phyloP scores from a whole-genome alignment of 2,329 filamentous ascomycete species.

The Hypoxylon sp. region DNA sequence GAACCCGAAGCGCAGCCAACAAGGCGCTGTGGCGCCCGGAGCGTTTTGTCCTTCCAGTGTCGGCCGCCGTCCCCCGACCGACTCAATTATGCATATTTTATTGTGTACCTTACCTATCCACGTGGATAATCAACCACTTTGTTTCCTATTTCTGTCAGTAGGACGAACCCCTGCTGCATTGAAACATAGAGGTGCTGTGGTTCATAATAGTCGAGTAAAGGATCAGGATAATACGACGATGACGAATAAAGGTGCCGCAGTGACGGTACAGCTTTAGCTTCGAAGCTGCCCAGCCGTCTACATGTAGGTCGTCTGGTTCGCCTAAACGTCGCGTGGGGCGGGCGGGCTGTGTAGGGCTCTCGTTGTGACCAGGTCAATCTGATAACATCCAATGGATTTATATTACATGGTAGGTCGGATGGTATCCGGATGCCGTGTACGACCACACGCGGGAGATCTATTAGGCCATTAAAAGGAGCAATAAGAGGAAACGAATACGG shows the following conservation, averaged over 20 bases:
- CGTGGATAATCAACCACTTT: constrained; percentile 10
- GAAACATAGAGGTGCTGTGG: neutral
- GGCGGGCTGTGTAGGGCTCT: constrained; percentile 10
- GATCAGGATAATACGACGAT: constrained; percentile 9
- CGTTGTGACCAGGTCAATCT: neutral
- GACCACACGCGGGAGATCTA: constrained; percentile 16
- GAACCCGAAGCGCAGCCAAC: constrained; percentile 21
- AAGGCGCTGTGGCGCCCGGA: constrained; percentile 23
- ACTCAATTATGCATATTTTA: constrained; percentile 27
- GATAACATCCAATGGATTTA: constrained; percentile 12
- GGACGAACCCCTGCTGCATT: constrained; percentile 10
- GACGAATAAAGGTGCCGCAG: constrained; percentile 35
- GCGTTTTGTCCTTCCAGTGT: constrained; percentile 30
- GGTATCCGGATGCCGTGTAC: constrained; percentile 21
- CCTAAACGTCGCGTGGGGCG: constrained; percentile 6
- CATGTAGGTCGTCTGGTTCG: constrained; percentile 2
- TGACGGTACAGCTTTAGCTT: constrained; percentile 20
- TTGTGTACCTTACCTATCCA: constrained; percentile 23
- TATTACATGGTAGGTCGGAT: constrained; percentile 21
- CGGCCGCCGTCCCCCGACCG: constrained; percentile 37
- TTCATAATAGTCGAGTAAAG: constrained; percentile 1
- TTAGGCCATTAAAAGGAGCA: neutral
- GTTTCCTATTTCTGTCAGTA: constrained; percentile 8
- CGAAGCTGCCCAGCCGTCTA: constrained; percentile 5
- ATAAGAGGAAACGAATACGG: constrained; percentile 36